These are phyloP conservation scores for Tylopilus plumbeoviolaceoides DNA, from an alignment of 768 basidiomycete species.

Conservation along the genomic window DNA sequence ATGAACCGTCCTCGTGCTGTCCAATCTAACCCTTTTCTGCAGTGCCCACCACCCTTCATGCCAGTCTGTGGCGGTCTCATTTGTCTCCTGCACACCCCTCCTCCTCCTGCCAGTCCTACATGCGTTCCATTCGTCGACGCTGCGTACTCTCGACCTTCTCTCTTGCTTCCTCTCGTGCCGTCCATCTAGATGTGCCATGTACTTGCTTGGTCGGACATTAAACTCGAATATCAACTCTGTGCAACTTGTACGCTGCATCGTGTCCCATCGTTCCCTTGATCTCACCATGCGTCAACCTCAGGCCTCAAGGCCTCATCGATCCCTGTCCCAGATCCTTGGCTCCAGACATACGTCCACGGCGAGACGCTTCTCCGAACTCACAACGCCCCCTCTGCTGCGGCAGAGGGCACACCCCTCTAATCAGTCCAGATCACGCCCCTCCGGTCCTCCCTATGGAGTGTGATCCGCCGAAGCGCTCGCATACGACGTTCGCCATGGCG, in stretches of 20 bases:
- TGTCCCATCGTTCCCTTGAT: conserved; percentile 9
- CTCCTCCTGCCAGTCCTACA: background rate
- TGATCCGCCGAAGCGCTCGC: conserved; percentile 21
- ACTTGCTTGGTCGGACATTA: conserved; percentile 22
- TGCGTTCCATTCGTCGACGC: too few species aligned
- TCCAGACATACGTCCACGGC: conserved; percentile 4
- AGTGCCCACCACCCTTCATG: background rate
- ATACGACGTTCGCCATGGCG: conserved; percentile 18
- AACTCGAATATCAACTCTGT: conserved; percentile 6
- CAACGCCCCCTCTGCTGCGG: conserved; percentile 11
- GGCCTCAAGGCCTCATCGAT: too few species aligned
- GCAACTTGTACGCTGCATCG: conserved; percentile 1
- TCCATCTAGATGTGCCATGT: background rate
- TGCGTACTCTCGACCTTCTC: conserved; percentile 8
- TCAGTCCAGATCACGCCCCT: background rate
- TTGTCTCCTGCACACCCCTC: background rate
- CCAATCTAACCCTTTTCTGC: conserved; percentile 1
- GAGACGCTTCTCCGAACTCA: background rate
- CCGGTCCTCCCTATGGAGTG: conserved; percentile 6
- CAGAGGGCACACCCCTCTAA: conserved; percentile 23
- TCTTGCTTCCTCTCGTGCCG: conserved; percentile 1
- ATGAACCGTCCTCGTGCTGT: conserved; percentile 2
- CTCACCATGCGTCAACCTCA: conserved; percentile 11
- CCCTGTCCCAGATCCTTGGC: conserved; percentile 15
- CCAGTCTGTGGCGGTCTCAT: background rate